Conservation (phyloP, 2,329 filamentous ascomycete genomes). For the Elsinoe australis region DNA sequence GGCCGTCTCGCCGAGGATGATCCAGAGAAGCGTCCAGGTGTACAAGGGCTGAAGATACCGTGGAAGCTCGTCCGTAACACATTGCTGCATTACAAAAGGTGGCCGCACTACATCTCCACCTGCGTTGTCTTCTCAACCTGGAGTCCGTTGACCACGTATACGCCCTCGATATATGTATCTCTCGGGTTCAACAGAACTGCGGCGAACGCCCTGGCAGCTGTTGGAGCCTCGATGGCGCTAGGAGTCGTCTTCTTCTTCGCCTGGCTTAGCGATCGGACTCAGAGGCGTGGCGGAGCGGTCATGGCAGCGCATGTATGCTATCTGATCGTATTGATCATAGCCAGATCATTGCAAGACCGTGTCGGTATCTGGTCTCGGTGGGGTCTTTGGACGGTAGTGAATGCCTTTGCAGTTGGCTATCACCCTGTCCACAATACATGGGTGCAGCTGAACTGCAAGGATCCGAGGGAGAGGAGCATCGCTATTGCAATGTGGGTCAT, state of each 20-base stretch:
- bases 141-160: slow-evolving; percentile 47
- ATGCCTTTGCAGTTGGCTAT: slow-evolving; percentile 46
- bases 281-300: slow-evolving; percentile 39
- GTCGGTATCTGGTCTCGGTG: slow-evolving; percentile 44
- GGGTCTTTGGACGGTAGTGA: slow-evolving; percentile 47
- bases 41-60: slow-evolving; percentile 34
- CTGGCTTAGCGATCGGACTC: slow-evolving; percentile 42
- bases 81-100: slow-evolving; percentile 39
- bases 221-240: slow-evolving; percentile 39
- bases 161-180: slow-evolving; percentile 34
- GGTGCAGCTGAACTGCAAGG: slow-evolving; percentile 46
- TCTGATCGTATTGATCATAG: slow-evolving; percentile 38
- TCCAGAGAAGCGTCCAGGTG: slow-evolving; percentile 28
- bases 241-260: slow-evolving; percentile 44
- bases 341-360: slow-evolving; percentile 36
- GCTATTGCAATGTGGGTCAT: slow-evolving; percentile 47
- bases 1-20: slow-evolving; percentile 33
- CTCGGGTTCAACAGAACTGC: slow-evolving; percentile 41
- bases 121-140: slow-evolving; percentile 48
- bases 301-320: slow-evolving; percentile 41
- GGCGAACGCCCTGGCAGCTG: slow-evolving; percentile 43
- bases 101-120: slow-evolving; percentile 41
- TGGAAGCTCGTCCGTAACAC: slow-evolving; percentile 39
- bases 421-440: slow-evolving; percentile 49
- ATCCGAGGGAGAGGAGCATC: slow-evolving; percentile 43